Conservation (phyloP, 2,329 filamentous ascomycete genomes). For the Cladosporium sphaerospermum region DNA sequence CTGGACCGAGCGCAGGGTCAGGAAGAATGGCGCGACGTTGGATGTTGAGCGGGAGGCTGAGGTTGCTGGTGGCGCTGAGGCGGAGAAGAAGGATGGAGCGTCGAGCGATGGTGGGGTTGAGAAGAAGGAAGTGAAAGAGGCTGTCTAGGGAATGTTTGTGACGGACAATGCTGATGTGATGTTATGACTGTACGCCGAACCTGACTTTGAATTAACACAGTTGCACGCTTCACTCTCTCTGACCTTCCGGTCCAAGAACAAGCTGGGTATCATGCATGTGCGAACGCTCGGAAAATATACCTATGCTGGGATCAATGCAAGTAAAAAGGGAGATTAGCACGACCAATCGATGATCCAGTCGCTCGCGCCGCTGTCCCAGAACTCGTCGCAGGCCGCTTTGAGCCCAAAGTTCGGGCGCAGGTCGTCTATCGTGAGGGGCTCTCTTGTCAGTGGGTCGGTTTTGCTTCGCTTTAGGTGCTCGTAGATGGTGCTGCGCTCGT, state of each 20-base stretch:
- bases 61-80: not conserved
- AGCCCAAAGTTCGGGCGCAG: constrained; percentile 76
- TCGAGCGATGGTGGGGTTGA: not conserved
- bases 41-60: constrained; percentile 16
- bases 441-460: constrained; percentile 78
- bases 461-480: constrained; percentile 72
- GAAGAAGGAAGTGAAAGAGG: not conserved
- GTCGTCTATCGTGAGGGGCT: constrained; percentile 62
- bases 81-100: constrained; percentile 2
- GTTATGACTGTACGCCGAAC: no score
- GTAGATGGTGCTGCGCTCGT: constrained; percentile 77
- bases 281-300: no score
- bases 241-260: no score
- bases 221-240: no score
- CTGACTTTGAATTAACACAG: no score
- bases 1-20: constrained; percentile 18
- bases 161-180: no score
- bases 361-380: constrained; percentile 78
- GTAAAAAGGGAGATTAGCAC: not conserved
- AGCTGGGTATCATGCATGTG: no score
- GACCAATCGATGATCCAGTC: constrained; percentile 56
- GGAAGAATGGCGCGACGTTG: constrained; percentile 19
- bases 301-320: no score
- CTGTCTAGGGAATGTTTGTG: not conserved
- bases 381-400: constrained; percentile 77